Percentiles rank a stretch among this genome's conserved stretches.
phyloP scores from a whole-genome alignment of 2,329 filamentous ascomycete genomes.

The Fusarium sp. region DNA sequence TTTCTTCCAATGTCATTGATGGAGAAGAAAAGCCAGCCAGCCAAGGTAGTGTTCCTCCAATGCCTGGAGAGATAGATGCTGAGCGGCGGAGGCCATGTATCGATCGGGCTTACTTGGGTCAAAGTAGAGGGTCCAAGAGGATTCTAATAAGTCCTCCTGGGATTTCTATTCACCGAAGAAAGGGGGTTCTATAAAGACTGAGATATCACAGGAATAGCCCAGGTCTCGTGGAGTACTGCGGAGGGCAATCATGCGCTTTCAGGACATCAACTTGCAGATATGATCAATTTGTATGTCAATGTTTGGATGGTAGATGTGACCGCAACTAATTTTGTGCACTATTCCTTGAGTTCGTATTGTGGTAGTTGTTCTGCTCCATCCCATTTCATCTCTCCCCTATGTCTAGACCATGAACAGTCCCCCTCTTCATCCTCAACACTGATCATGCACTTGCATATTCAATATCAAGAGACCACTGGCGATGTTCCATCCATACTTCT shows the following conservation, averaged over 20 bases:
- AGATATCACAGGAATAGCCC: neutral
- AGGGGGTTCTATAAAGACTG: no score
- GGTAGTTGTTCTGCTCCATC: neutral
- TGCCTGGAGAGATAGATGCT: neutral
- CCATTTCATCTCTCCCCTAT: neutral
- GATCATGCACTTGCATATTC: neutral
- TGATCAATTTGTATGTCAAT: neutral
- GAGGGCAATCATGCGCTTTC: neutral
- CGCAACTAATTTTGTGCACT: no score
- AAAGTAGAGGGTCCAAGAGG: rapidly evolving
- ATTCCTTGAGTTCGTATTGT: no score
- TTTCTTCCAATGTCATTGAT: neutral
- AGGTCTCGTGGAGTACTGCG: neutral
- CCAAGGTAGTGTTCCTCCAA: neutral
- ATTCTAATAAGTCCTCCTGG: rapidly evolving
- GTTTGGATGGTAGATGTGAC: neutral
- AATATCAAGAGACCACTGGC: rapidly evolving
- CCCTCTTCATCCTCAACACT: rapidly evolving
- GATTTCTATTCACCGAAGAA: no score
- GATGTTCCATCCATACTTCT: rapidly evolving
- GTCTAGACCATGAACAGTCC: neutral
- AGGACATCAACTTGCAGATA: neutral
- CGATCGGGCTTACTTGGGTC: no score
- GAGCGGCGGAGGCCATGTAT: neutral
- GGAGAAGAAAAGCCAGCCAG: neutral